Evolutionary conservation across 805 yeast species (phyloP).

Genomic region (Starmerella khaoyaiensis): DNA sequence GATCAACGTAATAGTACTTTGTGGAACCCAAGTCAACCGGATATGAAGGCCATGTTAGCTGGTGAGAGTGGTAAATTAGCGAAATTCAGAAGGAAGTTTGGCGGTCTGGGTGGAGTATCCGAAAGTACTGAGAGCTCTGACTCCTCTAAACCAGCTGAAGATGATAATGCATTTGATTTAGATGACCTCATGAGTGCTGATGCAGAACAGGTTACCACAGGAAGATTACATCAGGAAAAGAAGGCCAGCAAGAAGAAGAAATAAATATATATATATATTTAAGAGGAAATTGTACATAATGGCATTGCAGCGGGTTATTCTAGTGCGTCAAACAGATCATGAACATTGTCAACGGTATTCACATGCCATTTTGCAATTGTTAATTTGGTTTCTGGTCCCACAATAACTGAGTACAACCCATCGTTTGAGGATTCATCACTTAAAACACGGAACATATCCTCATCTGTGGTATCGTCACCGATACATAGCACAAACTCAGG

Average conservation of each 20-base stretch:
- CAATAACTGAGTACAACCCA: constrained; percentile 19
- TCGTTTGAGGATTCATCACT: constrained; percentile 42
- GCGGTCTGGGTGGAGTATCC: constrained; percentile 18
- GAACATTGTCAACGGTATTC: constrained; percentile 18
- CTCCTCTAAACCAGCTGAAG: neutral
- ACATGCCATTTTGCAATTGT: constrained; percentile 28
- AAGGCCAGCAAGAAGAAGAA: constrained; percentile 18
- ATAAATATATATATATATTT: constrained; percentile 2
- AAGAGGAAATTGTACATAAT: neutral
- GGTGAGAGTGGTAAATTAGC: constrained; percentile 67
- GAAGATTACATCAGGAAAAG: constrained; percentile 18
- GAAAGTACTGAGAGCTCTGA: neutral
- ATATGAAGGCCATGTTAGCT: constrained; percentile 60
- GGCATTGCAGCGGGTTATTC: neutral
- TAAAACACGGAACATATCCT: constrained; percentile 85
- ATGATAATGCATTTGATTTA: constrained; percentile 15
- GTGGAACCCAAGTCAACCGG: constrained; percentile 83
- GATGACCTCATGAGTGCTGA: constrained; percentile 22
- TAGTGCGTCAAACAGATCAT: constrained; percentile 15
- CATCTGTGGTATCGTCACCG: constrained; percentile 96
- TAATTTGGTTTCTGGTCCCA: constrained; percentile 30
- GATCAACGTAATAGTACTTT: constrained; percentile 78
- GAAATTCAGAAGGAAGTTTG: constrained; percentile 28
- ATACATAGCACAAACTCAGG: constrained; percentile 82
- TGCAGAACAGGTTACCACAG: constrained; percentile 22